Conservation (phyloP, 2,329 filamentous ascomycete species). For the Incumbomyces delicatus region DNA sequence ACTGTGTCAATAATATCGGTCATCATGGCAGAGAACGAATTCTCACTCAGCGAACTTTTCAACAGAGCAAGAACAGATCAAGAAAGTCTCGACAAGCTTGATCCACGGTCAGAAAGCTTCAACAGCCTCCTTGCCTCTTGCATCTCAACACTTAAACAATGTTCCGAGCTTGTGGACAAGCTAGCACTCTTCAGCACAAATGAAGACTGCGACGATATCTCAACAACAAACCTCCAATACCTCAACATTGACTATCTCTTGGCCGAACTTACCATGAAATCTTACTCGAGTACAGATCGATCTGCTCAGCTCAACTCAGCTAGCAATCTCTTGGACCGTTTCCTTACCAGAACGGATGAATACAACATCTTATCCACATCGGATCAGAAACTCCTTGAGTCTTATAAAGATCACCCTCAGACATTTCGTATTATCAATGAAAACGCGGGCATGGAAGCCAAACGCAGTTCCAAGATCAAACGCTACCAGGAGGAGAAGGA, state of each 20-base stretch:
- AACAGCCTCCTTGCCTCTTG: constrained; percentile 14
- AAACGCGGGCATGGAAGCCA: constrained; percentile 54
- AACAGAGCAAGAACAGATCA: constrained; percentile 14
- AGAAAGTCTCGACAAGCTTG: constrained; percentile 15
- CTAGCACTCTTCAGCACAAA: constrained; percentile 84
- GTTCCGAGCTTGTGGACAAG: constrained; percentile 56
- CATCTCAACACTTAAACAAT: constrained; percentile 43
- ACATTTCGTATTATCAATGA: constrained; percentile 60
- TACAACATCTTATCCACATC: constrained; percentile 61
- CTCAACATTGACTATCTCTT: constrained; percentile 67
- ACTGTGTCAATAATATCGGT: neutral
- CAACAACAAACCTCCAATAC: constrained; percentile 74
- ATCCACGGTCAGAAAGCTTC: constrained; percentile 14
- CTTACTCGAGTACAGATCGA: constrained; percentile 51
- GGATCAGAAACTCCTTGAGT: constrained; percentile 60
- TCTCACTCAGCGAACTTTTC: constrained; percentile 16
- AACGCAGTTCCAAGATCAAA: constrained; percentile 74
- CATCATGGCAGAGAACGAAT: constrained; percentile 11
- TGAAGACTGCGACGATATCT: constrained; percentile 76
- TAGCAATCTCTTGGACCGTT: constrained; percentile 64
- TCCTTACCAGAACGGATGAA: constrained; percentile 63
- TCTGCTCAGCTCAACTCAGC: constrained; percentile 53
- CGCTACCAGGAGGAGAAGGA: constrained; percentile 79
- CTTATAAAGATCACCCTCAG: constrained; percentile 62
- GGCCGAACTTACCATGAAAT: constrained; percentile 66